phyloP scores from a whole-genome alignment of 345 rosid genomes.

The Xanthoceras sorbifolium region DNA sequence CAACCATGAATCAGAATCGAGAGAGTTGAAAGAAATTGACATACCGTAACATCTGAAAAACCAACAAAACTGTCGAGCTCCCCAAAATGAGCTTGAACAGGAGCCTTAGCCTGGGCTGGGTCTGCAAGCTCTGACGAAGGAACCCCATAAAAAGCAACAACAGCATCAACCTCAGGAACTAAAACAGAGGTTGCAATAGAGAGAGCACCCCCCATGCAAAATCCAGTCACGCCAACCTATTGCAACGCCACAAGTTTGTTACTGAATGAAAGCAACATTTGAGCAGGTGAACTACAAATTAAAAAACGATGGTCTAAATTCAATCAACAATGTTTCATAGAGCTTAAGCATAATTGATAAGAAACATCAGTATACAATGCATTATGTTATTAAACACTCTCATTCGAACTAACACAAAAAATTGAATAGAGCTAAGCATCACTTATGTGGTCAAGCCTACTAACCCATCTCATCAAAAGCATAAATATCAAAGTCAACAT shows the following conservation, averaged over 20 bases:
- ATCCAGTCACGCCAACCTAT: conserved; percentile 95
- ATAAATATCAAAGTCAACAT: not conserved
- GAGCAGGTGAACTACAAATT: not conserved
- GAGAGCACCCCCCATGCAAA: conserved; percentile 95
- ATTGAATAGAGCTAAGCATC: not conserved
- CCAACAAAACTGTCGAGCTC: conserved; percentile 86
- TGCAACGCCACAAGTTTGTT: conserved; percentile 17
- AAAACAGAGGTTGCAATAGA: conserved; percentile 91
- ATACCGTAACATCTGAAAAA: conserved; percentile 81
- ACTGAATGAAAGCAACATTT: not conserved
- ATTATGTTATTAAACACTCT: not conserved
- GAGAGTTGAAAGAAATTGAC: conserved; percentile 6
- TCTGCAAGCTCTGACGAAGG: conserved; percentile 89
- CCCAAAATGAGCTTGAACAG: conserved; percentile 89
- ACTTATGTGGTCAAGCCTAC: not conserved
- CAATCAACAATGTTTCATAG: too few species aligned
- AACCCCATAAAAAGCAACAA: conserved; percentile 83
- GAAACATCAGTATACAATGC: too few species aligned
- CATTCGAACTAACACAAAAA: not conserved
- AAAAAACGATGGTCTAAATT: not conserved
- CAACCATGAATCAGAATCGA: not conserved
- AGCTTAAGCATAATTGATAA: too few species aligned
- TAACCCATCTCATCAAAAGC: not conserved
- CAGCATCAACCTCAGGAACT: conserved; percentile 85
- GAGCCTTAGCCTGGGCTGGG: conserved; percentile 78